phyloP scores from a whole-genome alignment of 2,329 filamentous ascomycete species.

The Fusarium hainanense region DNA sequence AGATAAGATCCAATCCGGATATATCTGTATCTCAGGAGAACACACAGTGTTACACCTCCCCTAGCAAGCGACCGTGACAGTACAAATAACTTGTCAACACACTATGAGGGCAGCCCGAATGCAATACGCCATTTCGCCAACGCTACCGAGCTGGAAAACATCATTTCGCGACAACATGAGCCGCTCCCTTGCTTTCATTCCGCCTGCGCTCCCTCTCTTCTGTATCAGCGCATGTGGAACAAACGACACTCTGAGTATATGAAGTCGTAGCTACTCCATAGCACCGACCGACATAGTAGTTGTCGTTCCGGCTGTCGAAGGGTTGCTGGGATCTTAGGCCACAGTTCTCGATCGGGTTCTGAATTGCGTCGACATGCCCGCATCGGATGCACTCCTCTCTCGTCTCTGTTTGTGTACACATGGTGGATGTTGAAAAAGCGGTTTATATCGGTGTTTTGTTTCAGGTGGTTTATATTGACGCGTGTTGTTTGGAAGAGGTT shows the following conservation, averaged over 20 bases:
- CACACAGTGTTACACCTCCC: background rate
- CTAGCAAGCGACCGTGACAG: background rate
- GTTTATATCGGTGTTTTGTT: background rate
- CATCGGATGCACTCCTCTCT: slow-evolving; percentile 29
- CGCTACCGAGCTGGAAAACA: background rate
- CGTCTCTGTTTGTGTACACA: slow-evolving; percentile 35
- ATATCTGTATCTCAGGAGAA: background rate
- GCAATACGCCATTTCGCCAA: background rate
- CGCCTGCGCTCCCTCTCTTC: slow-evolving; percentile 1
- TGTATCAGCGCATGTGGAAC: slow-evolving; percentile 1
- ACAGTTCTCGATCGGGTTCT: slow-evolving; percentile 26
- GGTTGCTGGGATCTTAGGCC: slow-evolving; percentile 20
- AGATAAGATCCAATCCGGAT: background rate
- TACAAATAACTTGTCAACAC: background rate
- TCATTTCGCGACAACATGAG: slow-evolving; percentile 4
- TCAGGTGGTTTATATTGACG: background rate
- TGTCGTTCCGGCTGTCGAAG: slow-evolving; percentile 9
- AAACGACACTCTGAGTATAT: slow-evolving; percentile 25
- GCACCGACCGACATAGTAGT: slow-evolving; percentile 21
- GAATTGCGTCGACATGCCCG: slow-evolving; percentile 9
- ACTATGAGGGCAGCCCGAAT: background rate
- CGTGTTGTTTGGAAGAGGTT: background rate
- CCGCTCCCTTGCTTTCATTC: background rate
- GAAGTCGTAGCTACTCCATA: slow-evolving; percentile 32
- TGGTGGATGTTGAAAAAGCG: background rate